Evolutionary conservation across 768 basidiomycete genomes (phyloP), one percentile per base, ranked within the genome.

Genomic region (Pisolithus tinctorius): DNA sequence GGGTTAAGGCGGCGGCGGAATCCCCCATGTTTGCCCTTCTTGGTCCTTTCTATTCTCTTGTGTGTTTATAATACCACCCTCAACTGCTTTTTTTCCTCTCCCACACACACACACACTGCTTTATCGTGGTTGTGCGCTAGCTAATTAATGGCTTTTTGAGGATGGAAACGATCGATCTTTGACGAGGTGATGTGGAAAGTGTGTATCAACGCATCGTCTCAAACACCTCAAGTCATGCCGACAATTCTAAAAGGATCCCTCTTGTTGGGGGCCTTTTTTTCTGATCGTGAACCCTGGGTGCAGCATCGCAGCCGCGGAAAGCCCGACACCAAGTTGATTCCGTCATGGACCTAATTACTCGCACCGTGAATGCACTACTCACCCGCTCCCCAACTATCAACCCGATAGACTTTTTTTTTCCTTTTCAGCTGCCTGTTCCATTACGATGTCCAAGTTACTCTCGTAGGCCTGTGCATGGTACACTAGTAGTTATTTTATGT

Each of bases 321-420:
- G 69, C 69, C 31, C 82, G 77, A 59, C 73, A 82, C 52, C 77
- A 73, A 61, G 73, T 87, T 13, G 79, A 74, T 27, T 81, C 81
- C 55, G 87, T 87, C 45, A 84, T 88, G 78, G 84, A 88, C 62
- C 79, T 89, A 54, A 88, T 90, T 50, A 82, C 83, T 53, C 74
- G 77, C 45, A 79, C 84, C 0, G 82, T 88, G 17, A 77, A 78
- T 47, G 68, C 77, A 1, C 72, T 90, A 6, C 68, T 87, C 23
- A 71, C 83, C 52, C 74, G 78, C 4, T 62, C 69, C 8, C 64
- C 75, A 34, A 34, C 34, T 7, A 29, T 29, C 20, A 20, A 20
- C 27, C 27, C 11, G 10, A 13, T 13, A 34, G 34, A 34, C 34
- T 34, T 34, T 34, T 34, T 14, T 31, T 31, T 31, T 31, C 30